These are phyloP conservation scores for Aureobasidium sp. DNA, from an alignment of 2,329 filamentous ascomycete species.

Conservation along the genomic window DNA sequence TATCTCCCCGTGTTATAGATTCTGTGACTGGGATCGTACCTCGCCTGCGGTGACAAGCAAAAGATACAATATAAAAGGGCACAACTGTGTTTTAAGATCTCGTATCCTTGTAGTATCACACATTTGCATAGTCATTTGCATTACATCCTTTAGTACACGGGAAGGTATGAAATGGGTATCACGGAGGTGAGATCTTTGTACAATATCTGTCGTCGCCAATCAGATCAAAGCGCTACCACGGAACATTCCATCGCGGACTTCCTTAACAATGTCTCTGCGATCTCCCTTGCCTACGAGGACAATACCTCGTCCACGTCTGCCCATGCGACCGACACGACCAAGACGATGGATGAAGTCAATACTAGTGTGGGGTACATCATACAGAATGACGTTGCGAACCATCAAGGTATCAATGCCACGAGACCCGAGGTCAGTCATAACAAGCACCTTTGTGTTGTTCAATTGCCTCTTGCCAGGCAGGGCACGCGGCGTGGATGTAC, in stretches of 20 bases:
- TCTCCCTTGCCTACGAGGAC: constrained; percentile 87
- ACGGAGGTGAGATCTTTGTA: neutral
- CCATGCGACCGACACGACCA: constrained; percentile 87
- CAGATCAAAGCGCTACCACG: constrained; percentile 44
- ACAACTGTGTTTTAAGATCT: too few relatives aligned
- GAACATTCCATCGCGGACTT: constrained; percentile 72
- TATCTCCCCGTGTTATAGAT: too few relatives aligned
- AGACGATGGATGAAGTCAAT: constrained; percentile 98
- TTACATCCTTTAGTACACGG: too few relatives aligned
- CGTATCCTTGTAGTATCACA: too few relatives aligned
- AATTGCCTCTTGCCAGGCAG: constrained; percentile 42
- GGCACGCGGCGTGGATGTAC: neutral
- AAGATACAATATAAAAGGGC: too few relatives aligned
- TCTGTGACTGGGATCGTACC: too few relatives aligned
- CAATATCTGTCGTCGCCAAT: neutral
- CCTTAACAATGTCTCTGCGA: constrained; percentile 79
- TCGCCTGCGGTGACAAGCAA: too few relatives aligned
- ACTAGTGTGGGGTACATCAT: constrained; percentile 95
- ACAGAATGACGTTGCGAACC: constrained; percentile 85
- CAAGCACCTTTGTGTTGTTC: constrained; percentile 78
- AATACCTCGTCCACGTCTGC: constrained; percentile 77
- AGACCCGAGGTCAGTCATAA: constrained; percentile 88
- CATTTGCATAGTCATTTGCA: too few relatives aligned
- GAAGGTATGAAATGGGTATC: neutral
- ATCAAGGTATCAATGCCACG: constrained; percentile 90